Evolutionary conservation across 768 basidiomycete species (phyloP), one percentile per base, ranked within the genome.

Genomic region (Mycena pura): DNA sequence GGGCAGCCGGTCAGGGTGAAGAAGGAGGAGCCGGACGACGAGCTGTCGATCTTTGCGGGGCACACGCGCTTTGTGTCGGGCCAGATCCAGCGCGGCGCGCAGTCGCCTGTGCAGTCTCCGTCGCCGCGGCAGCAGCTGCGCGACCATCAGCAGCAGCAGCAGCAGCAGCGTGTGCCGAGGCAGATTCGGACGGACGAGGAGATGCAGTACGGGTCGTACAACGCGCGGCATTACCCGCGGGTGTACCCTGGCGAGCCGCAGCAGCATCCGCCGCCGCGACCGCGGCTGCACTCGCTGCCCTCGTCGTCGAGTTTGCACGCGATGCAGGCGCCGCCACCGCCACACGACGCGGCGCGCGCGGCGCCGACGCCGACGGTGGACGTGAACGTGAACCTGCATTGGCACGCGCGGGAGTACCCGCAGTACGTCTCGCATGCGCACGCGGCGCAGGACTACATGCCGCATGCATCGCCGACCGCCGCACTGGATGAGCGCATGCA

Each of bases 21-120:
- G 52, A 76, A 81, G 57, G 84, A 85, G 47, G 80, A 80, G 11
- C 77, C 74, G 0, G 87, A 86, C 19, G 90, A 91, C 58, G 90
- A 89, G 62, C 76, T 92, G 5, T 78, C 84, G 0, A 88, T 91
- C 41, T 87, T 91, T 66, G 85, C 88, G 0, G 90, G 90, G 5
- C 83, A 84, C 58, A 88, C 84, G 0, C 79, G 85, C 9, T 83
- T 91, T 38, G 83, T 90, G 14, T 83, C 85, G 3, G 74, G 78
- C 8, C 80, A 81, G 65, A 75, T 69, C 55, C 73, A 68, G 31
- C 67, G 53, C 19, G 46, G 49, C 8, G n/a, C 57, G 6, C 46
- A n/a, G 32, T 21, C 32, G n/a, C 60, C 65, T 24, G 55, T 68
- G 27, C 55, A 50, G 34, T 64, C 44, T 21, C 32, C 22, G 15